Evolutionary conservation across 2,329 filamentous ascomycete species (phyloP), one percentile per base, ranked within the genome.

Genomic region (Fusarium aywerte): DNA sequence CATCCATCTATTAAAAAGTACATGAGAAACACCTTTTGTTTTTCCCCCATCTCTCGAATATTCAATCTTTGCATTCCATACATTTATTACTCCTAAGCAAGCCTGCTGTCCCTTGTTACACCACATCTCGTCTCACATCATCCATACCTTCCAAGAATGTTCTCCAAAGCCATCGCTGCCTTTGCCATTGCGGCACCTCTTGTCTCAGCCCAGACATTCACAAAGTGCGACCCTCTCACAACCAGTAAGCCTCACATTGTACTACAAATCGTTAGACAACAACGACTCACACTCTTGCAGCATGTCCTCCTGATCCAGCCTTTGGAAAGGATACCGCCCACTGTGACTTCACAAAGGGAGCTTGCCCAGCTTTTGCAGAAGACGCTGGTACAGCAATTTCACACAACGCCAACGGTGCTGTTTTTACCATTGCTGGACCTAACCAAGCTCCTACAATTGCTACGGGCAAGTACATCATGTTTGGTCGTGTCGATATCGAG

Each of bases 401-500:
- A 2, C 76, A 77, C 51, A 61, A 63, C 10, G 50, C 64, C 23
- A 58, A 71, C 7, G 79, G 79, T 10, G 77, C 76, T 36, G 64
- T 71, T 51, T 76, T 79, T 73, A 86, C 86, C 61, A 93, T 93
- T 76, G 84, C 82, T 0, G 77, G 85, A 8, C 79, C 82, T 29
- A 80, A 78, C 31, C 84, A 88, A 40, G 83, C 81, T 39, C 86
- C 90, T 16, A 88, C 87, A 13, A 92, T 92, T 76, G 84, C 83
- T 72, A 84, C 85, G 10, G 84, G 89, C 68, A 93, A 90, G 83
- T 94, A 93, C 81, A 91, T 96, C 76, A 93, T 96, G 90, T 96
- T 93, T 73, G 92, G 92, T 44, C 87, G 86, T 65, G 86, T 93
- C 64, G 89, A 92, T 42, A 86, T 90, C 44, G 84, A 85, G 16